Conservation (phyloP, 2,329 filamentous ascomycete species). For the Fusarium sp. region DNA sequence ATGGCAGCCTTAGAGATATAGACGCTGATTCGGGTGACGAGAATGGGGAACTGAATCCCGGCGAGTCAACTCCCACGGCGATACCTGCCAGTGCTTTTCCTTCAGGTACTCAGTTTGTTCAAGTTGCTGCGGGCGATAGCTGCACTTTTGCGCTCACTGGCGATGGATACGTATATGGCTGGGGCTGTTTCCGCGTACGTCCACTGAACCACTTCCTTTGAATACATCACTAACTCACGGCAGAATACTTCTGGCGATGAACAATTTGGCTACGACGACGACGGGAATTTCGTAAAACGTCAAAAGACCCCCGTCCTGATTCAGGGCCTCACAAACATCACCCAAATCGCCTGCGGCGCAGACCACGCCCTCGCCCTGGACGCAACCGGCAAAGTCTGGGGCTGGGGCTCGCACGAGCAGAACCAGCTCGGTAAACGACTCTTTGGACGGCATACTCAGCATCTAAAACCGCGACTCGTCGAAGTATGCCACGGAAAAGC, state of each 20-base stretch:
- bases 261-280: conserved; percentile 63
- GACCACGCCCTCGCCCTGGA: conserved; percentile 78
- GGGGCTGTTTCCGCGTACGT: conserved; percentile 81
- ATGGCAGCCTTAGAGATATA: conserved; percentile 68
- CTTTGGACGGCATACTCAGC: conserved; percentile 61
- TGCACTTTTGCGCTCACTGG: conserved; percentile 80
- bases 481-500: conserved; percentile 59
- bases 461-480: conserved; percentile 14
- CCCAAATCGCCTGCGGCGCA: conserved; percentile 72
- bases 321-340: conserved; percentile 71
- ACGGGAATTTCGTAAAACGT: conserved; percentile 59
- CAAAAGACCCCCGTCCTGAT: conserved; percentile 65
- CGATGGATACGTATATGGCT: conserved; percentile 80
- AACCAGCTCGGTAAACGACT: conserved; percentile 65
- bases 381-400: conserved; percentile 60
- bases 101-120: conserved; percentile 66
- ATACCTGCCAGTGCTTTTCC: conserved; percentile 71
- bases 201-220: neutral
- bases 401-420: conserved; percentile 55
- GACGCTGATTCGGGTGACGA: conserved; percentile 59
- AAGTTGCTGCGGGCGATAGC: conserved; percentile 78
- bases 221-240: neutral
- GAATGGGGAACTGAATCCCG: conserved; percentile 72
- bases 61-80: conserved; percentile 74
- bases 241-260: conserved; percentile 58